Evolutionary conservation across 1,284 basidiomycete genomes (phyloP).

Genomic region (Malassezia equina): DNA sequence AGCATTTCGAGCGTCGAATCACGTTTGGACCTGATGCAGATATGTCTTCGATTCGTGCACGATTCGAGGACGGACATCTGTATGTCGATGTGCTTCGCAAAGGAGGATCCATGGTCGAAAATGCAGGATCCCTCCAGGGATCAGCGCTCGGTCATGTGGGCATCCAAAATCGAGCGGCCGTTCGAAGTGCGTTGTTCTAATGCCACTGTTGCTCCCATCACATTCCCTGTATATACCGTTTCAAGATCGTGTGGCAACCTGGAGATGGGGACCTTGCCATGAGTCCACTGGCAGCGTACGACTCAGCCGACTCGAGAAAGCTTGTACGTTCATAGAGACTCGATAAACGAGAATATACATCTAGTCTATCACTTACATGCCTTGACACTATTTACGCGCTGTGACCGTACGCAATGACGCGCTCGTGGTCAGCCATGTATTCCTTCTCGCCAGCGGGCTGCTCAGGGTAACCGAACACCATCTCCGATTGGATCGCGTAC

Average conservation of each 20-base stretch:
- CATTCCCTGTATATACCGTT: background rate
- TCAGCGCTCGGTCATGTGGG: background rate
- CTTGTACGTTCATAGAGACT: too few relatives aligned
- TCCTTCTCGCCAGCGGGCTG: constrained; percentile 45
- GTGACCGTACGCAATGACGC: constrained; percentile 37
- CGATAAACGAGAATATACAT: too few relatives aligned
- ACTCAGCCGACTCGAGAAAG: background rate
- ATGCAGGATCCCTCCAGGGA: background rate
- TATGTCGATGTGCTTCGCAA: constrained; percentile 9
- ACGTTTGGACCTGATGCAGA: constrained; percentile 22
- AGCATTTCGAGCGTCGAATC: constrained; percentile 39
- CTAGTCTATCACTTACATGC: background rate
- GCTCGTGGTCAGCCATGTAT: constrained; percentile 48
- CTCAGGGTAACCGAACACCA: constrained; percentile 51
- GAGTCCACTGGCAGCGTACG: background rate
- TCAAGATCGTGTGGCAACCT: background rate
- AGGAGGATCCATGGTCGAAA: background rate
- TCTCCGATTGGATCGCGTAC: constrained; percentile 50
- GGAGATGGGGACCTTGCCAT: background rate
- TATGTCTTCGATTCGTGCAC: constrained; percentile 12
- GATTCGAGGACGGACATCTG: constrained; percentile 10
- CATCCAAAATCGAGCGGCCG: background rate
- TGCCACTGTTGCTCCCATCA: background rate
- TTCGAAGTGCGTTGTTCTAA: background rate
- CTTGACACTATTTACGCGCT: constrained; percentile 2